Percentiles rank a stretch among this genome's conserved stretches.
Conservation (phyloP, 2,329 filamentous ascomycete genomes). For the Penicillium sp. region DNA sequence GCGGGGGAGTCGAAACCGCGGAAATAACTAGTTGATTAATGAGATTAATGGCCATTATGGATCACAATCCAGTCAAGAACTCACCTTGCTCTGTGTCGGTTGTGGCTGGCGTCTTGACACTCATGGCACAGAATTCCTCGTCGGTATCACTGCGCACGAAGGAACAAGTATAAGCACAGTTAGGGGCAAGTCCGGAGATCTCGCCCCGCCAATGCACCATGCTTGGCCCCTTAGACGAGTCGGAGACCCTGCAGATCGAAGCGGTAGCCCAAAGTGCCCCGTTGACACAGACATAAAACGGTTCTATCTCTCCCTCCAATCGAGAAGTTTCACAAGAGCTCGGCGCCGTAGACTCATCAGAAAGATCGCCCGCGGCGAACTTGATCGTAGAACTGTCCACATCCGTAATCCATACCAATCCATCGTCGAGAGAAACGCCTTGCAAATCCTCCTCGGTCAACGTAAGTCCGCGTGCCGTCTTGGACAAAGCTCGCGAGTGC, state of each 20-base stretch:
- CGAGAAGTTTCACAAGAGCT: conserved; percentile 29
- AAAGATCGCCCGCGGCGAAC: conserved; percentile 47
- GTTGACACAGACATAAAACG: conserved; percentile 65
- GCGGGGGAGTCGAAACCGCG: conserved; percentile 49
- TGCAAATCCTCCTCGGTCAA: conserved; percentile 45
- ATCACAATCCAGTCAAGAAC: conserved; percentile 8
- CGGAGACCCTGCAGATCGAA: conserved; percentile 50
- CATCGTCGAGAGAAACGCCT: conserved; percentile 41
- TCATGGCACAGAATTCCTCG: conserved; percentile 58
- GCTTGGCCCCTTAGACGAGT: conserved; percentile 45
- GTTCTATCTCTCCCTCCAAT: conserved; percentile 46
- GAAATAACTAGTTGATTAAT: conserved; percentile 27
- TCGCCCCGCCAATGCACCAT: conserved; percentile 57
- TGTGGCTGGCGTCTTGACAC: conserved; percentile 61
- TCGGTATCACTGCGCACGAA: conserved; percentile 58
- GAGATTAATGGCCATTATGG: conserved; percentile 2
- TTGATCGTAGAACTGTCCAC: conserved; percentile 48
- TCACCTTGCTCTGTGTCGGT: conserved; percentile 59
- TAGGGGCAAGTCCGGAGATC: conserved; percentile 63
- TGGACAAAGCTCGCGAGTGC: conserved; percentile 60
- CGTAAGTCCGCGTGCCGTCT: conserved; percentile 38
- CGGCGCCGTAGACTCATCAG: conserved; percentile 33
- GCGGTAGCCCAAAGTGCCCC: conserved; percentile 64
- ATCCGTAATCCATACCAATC: conserved; percentile 48
- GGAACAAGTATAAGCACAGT: conserved; percentile 64